These are phyloP conservation scores for Colletotrichum nymphaeae DNA, from an alignment of 2,329 filamentous ascomycete species.

Conservation along the genomic window DNA sequence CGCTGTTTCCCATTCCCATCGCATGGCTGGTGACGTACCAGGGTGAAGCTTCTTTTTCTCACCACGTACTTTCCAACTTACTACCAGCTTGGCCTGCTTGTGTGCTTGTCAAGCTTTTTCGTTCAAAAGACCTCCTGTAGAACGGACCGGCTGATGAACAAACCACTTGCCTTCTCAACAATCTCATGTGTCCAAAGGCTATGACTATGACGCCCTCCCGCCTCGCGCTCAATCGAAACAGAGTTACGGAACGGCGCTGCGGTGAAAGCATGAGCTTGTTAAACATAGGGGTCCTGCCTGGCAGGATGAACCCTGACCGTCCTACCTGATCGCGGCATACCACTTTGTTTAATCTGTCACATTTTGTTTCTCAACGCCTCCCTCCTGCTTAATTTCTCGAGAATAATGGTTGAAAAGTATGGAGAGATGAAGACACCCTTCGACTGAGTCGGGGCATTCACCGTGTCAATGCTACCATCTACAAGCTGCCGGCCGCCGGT, in stretches of 20 bases:
- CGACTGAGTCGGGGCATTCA: not conserved
- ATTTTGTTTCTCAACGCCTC: not conserved
- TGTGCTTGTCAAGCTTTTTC: not conserved
- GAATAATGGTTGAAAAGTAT: not conserved
- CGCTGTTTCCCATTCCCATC: not conserved
- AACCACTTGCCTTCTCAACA: not conserved
- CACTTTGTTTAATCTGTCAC: not conserved
- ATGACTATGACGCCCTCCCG: not conserved
- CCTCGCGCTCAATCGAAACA: not conserved
- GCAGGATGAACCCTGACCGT: conserved; percentile 17
- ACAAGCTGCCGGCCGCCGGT: not conserved
- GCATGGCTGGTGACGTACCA: conserved; percentile 21
- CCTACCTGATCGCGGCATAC: not conserved
- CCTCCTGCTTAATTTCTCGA: not conserved
- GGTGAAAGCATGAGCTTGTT: conserved; percentile 4
- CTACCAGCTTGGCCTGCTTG: no score
- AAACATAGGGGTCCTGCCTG: conserved; percentile 14
- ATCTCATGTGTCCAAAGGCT: not conserved
- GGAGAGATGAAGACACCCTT: not conserved
- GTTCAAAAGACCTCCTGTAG: not conserved
- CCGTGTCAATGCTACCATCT: not conserved
- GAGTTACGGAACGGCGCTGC: not conserved
- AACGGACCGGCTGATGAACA: not conserved
- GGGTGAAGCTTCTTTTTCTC: not conserved
- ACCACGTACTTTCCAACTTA: not conserved